phyloP scores from a whole-genome alignment of 2,329 filamentous ascomycete species.

The Exophiala bonariae region DNA sequence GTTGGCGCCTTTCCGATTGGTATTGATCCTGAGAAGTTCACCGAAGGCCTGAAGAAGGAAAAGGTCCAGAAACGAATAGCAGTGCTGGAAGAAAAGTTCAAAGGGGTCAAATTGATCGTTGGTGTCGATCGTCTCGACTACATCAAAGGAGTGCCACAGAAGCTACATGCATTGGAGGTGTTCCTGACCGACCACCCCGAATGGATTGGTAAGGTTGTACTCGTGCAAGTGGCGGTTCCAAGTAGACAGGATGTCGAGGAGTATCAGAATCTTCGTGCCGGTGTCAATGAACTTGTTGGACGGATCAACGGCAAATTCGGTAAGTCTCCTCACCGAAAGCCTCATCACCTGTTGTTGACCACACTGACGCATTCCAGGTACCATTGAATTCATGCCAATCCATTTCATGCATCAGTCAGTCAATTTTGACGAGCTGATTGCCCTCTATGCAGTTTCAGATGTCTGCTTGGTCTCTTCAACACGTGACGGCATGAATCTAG shows the following conservation, averaged over 20 bases:
- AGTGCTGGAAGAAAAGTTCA: constrained; percentile 82
- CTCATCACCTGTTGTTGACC: not conserved
- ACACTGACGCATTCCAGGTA: constrained; percentile 52
- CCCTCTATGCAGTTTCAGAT: constrained; percentile 88
- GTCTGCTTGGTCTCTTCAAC: constrained; percentile 91
- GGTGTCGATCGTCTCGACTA: constrained; percentile 96
- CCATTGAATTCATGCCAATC: constrained; percentile 97
- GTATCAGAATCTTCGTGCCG: constrained; percentile 91
- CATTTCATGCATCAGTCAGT: constrained; percentile 98
- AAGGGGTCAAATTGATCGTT: constrained; percentile 93
- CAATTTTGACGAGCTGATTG: constrained; percentile 89
- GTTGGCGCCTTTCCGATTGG: constrained; percentile 97
- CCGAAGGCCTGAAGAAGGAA: constrained; percentile 80
- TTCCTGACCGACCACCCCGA: constrained; percentile 96
- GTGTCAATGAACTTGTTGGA: constrained; percentile 95
- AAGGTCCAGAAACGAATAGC: constrained; percentile 87
- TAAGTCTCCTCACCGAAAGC: constrained; percentile 32
- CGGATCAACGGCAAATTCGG: constrained; percentile 95
- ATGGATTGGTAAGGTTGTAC: constrained; percentile 95
- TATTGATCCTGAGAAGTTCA: constrained; percentile 96
- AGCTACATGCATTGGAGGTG: constrained; percentile 92
- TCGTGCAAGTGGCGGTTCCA: constrained; percentile 94
- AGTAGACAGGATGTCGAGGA: constrained; percentile 95
- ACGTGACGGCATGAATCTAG: constrained; percentile 98
- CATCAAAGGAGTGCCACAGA: constrained; percentile 98